These are phyloP conservation scores for Phytomonas sp. DNA, from an alignment of 208 protist genomes.

Conservation along the genomic window DNA sequence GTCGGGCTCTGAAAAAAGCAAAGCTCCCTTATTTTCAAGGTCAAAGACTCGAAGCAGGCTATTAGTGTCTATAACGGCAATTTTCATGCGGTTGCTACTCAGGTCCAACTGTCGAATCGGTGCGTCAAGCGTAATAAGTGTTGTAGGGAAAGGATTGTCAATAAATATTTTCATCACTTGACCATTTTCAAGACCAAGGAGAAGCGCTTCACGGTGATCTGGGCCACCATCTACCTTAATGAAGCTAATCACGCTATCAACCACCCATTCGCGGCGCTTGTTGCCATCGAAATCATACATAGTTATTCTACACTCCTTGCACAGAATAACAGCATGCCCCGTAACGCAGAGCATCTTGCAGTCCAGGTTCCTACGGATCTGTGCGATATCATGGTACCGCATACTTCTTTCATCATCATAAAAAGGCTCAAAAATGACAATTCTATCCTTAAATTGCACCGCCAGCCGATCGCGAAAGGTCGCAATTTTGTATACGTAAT, in stretches of 20 bases:
- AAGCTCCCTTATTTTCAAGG: constrained; percentile 72
- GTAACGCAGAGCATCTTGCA: constrained; percentile 92
- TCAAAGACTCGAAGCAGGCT: constrained; percentile 85
- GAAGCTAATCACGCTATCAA: constrained; percentile 91
- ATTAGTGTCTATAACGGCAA: constrained; percentile 92
- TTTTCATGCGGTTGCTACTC: constrained; percentile 69
- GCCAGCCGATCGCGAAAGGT: constrained; percentile 92
- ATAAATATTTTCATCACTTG: constrained; percentile 91
- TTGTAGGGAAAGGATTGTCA: constrained; percentile 94
- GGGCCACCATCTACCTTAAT: constrained; percentile 92
- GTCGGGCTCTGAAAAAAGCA: constrained; percentile 86
- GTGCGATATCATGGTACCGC: constrained; percentile 86
- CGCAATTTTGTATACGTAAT: constrained; percentile 93
- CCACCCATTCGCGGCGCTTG: constrained; percentile 90
- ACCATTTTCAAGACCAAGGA: constrained; percentile 92
- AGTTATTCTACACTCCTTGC: constrained; percentile 77
- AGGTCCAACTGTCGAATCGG: constrained; percentile 89
- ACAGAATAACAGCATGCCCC: constrained; percentile 84
- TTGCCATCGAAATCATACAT: constrained; percentile 90
- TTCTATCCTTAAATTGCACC: constrained; percentile 88
- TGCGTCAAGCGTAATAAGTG: constrained; percentile 74
- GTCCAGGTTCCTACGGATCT: constrained; percentile 86
- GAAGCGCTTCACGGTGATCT: constrained; percentile 81
- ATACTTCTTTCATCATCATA: constrained; percentile 86
- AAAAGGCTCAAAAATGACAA: constrained; percentile 92